Evolutionary conservation across 2,329 filamentous ascomycete species (phyloP), one percentile per base, ranked within the genome.

Genomic region (Aspergillus sojae): DNA sequence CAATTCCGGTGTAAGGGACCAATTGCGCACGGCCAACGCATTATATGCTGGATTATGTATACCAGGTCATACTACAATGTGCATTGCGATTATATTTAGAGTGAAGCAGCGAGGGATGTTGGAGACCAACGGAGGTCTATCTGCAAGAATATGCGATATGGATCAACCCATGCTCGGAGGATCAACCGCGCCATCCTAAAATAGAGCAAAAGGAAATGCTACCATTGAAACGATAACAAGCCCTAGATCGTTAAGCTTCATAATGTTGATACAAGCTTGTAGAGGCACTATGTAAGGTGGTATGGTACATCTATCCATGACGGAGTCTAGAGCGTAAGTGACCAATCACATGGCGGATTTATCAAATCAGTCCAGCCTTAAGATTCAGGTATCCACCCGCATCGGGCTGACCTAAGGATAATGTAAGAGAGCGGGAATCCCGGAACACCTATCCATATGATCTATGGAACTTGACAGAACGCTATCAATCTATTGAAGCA

Each of bases 321-420:
- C 46, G 46, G 26, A 50, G 26, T n/a, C 28, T 30, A 9, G 48
- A 32, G 28, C 28, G 19, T 30, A 28, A 52, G 30, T 52, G 60
- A 57, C 73, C 74, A 75, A 75, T 75, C 67, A 73, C 39, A 67
- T 55, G 9, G 34, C 50, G 28, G 57, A 62, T 65, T 74, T 75
- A 74, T 73, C 72, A 68, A 75, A 75, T 67, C 67, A 62, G 32
- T 21, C 21, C 36, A n/a, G 54, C 23, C 23, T 57, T 50, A 23
- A 50, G 7, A 50, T 50, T 50, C 23, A 50, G 46, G 46, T 9
- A 30, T 30, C 23, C 5, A 16, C 12, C 19, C 6, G 16, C 6
- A 41, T 41, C 1, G 16, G 11, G 21, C 7, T 26, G 23, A 16
- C 4, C 21, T 48, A 19, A 30, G 26, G 46, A 16, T 10, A 30